Evolutionary conservation across 2,329 filamentous ascomycete genomes (phyloP), one percentile per base, ranked within the genome.

Genomic region (Fusarium metavorans): DNA sequence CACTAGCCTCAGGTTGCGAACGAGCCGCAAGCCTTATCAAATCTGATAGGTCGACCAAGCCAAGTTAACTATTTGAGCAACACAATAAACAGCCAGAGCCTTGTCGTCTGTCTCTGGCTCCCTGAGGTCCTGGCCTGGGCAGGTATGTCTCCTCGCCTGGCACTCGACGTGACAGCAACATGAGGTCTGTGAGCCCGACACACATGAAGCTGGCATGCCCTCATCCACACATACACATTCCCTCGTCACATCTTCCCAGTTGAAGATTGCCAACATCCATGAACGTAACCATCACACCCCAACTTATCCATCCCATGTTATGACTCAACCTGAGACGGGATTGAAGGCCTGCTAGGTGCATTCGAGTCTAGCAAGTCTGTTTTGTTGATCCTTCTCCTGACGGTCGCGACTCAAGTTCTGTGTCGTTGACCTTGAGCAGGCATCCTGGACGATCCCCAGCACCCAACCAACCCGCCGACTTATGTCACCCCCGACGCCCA

Each of bases 1-100:
- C 81, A 80, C 81, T 82, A 79, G 68, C 72, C 66, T 67, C 48
- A 52, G 48, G 48, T 52, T 70, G 54, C 61, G 67, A 57, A 76
- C 68, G 74, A 81, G 79, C 79, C 80, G 80, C 80, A 81, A 79
- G 67, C 73, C 77, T 74, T 79, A 64, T 68, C 71, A 63, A 61
- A 73, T 76, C 74, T 81, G 79, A 82, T 81, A 79, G 80, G 80
- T 72, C 69, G 73, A 74, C 64, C 69, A 64, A 75, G 71, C 59
- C 77, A 71, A 76, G 76, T 77, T 71, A 74, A 74, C 72, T 75
- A 37, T 63, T 58, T 59, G 56, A 74, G 65, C 64, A 61, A 60
- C 68, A 70, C 58, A 58, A 68, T 50, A 74, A 70, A 66, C 43
- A 71, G 34, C 54, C 63, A 70, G 59, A 64, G 62, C 62, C 63